A percentile compares a stretch with the other conserved stretches of the same genome.
These are phyloP conservation scores for Claviceps pusilla DNA, from an alignment of 2,329 filamentous ascomycete genomes.

Conservation along the genomic window DNA sequence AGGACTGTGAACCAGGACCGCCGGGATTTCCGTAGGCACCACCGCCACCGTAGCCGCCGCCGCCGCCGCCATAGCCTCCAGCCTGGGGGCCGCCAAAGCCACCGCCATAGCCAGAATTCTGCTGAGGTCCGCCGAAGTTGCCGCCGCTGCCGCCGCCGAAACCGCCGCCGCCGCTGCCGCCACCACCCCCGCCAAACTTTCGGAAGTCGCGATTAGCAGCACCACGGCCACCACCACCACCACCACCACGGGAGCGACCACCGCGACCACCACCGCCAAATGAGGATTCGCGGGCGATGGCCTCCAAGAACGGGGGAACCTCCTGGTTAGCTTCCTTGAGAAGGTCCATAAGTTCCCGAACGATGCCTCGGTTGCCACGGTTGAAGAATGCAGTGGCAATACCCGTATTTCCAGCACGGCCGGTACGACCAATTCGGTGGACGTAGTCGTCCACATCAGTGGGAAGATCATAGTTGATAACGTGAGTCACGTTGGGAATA, in stretches of 20 bases:
- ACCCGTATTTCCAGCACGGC: conserved; percentile 98
- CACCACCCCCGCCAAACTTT: conserved; percentile 51
- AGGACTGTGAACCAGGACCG: conserved; percentile 49
- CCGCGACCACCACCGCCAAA: conserved; percentile 46
- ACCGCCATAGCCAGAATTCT: conserved; percentile 25
- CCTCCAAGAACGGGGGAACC: conserved; percentile 85
- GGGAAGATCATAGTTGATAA: conserved; percentile 98
- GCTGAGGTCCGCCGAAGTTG: conserved; percentile 15
- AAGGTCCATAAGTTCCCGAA: conserved; percentile 90
- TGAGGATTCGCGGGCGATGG: conserved; percentile 86
- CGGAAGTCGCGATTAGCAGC: conserved; percentile 77
- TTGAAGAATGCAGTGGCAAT: conserved; percentile 99
- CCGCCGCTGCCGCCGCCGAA: conserved; percentile 27
- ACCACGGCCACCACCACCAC: conserved; percentile 48
- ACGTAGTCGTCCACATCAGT: conserved; percentile 98
- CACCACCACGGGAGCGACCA: conserved; percentile 34
- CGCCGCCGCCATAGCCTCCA: conserved; percentile 23
- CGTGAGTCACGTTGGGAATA: conserved; percentile 92
- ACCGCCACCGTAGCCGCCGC: conserved; percentile 28
- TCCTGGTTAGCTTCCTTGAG: conserved; percentile 99
- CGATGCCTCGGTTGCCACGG: conserved; percentile 95
- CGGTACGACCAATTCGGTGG: conserved; percentile 98
- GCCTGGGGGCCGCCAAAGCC: conserved; percentile 19
- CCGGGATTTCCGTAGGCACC: conserved; percentile 50
- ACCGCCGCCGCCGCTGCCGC: conserved; percentile 25